Evolutionary conservation across 805 yeast species (phyloP), one percentile per base, ranked within the genome.

Genomic region (Barnettozyma siamensis): DNA sequence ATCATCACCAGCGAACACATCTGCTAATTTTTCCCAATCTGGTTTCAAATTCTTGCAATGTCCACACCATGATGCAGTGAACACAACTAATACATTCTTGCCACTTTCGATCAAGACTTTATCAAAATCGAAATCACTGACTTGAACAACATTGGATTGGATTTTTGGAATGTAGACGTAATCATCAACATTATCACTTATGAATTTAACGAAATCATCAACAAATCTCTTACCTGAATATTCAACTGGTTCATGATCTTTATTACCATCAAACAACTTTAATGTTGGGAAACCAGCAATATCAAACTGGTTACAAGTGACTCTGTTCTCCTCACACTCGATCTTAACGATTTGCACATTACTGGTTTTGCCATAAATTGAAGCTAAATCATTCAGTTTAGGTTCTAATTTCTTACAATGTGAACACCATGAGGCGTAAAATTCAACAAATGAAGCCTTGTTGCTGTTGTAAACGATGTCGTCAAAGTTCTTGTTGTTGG

Each of bases 391-490:
- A 55, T 85, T 94, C 71, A 81, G 88, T 43, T 71, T 73, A 54
- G 96, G 96, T 34, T 88, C 91, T 59, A 89, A 73, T 60, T 75
- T 86, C 73, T 87, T 87, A 72, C 96, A 88, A 73, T 88, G 96
- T 37, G 95, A 88, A 71, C 96, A 88, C 96, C 96, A 89, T 60
- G 95, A 88, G 38, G 98, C 97, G 60, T 86, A 91, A 68, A 88
- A 91, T 69, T 87, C 84, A 48, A 87, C 86, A 47, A 88, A 71
- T 9, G 89, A 75, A 53, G 80, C 83, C 69, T 83, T 83, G 27
- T 75, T 79, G 6, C 83, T 73, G 35, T 77, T 73, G 40, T 72
- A 62, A 15, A 78, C 83, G 32, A 76, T 59, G 15, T 70, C 73
- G 39, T 76, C 74, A 55, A 80, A 80, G 46, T 66, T 74, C 28